Evolutionary conservation across 495 filamentous ascomycete species (phyloP).

Genomic region (Parmelia sp.): DNA sequence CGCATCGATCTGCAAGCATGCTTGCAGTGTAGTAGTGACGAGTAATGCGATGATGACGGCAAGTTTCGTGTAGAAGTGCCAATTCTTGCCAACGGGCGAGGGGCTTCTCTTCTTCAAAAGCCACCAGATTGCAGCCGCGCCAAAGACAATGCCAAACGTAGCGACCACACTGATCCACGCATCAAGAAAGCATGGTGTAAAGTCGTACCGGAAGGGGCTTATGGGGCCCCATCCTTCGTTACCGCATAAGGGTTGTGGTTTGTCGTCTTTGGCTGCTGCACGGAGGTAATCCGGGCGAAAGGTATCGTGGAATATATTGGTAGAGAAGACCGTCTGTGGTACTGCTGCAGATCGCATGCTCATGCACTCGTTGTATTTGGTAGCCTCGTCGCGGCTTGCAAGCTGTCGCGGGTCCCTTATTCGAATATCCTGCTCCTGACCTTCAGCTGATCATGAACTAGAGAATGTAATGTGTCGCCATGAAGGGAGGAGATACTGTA

Average conservation of each 20-base stretch:
- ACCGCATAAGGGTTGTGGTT: constrained; percentile 66
- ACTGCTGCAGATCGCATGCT: constrained; percentile 19
- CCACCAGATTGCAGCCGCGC: constrained; percentile 68
- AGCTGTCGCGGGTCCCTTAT: background rate
- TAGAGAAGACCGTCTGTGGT: constrained; percentile 17
- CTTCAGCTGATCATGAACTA: too few species aligned
- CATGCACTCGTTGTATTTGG: constrained; percentile 1
- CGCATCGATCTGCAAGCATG: constrained; percentile 67
- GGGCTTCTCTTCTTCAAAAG: constrained; percentile 60
- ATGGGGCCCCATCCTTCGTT: constrained; percentile 97
- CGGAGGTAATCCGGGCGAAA: constrained; percentile 26
- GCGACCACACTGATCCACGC: constrained; percentile 73
- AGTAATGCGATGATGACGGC: constrained; percentile 69
- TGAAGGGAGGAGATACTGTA: background rate
- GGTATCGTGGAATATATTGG: background rate
- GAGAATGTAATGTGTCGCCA: background rate
- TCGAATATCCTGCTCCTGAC: background rate
- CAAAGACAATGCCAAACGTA: constrained; percentile 66
- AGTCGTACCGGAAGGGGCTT: constrained; percentile 74
- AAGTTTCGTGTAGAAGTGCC: constrained; percentile 93
- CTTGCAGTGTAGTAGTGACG: constrained; percentile 61
- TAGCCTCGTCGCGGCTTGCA: constrained; percentile 1
- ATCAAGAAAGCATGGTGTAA: constrained; percentile 96
- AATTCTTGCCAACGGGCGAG: constrained; percentile 68
- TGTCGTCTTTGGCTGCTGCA: constrained; percentile 11